Conservation (phyloP, 352 stramenopile genomes). For the Peronospora farinosa region DNA sequence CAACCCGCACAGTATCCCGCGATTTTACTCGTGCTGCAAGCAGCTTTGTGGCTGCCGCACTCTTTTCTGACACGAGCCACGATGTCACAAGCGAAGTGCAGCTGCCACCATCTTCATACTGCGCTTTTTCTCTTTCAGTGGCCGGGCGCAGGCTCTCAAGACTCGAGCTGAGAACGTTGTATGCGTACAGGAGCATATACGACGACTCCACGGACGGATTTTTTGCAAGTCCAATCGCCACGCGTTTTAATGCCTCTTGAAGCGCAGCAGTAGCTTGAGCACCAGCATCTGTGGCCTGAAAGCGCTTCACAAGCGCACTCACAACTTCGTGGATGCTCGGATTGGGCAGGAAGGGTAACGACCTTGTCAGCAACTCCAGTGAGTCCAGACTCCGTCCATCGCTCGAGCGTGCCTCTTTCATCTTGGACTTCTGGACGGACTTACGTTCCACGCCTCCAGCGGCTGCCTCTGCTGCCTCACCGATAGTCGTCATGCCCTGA, state of each 20-base stretch:
- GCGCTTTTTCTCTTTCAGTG: slow-evolving; percentile 59
- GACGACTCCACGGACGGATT: slow-evolving; percentile 78
- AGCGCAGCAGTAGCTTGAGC: slow-evolving; percentile 49
- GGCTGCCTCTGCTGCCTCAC: slow-evolving; percentile 29
- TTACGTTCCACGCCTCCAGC: slow-evolving; percentile 33
- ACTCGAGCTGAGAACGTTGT: slow-evolving; percentile 75
- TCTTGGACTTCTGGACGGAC: slow-evolving; percentile 77
- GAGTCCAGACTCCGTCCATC: slow-evolving; percentile 65
- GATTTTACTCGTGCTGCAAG: slow-evolving; percentile 51
- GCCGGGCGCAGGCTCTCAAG: slow-evolving; percentile 64
- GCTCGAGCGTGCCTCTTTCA: slow-evolving; percentile 77
- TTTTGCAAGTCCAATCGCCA: slow-evolving; percentile 74
- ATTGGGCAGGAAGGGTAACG: slow-evolving; percentile 83
- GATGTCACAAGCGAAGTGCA: slow-evolving; percentile 38
- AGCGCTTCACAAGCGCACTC: slow-evolving; percentile 64
- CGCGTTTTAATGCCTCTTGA: slow-evolving; percentile 71
- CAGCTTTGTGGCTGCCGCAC: slow-evolving; percentile 46
- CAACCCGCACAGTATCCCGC: slow-evolving; percentile 44
- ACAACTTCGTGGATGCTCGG: slow-evolving; percentile 73
- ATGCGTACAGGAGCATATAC: slow-evolving; percentile 82
- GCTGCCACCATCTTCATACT: slow-evolving; percentile 39
- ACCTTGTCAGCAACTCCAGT: slow-evolving; percentile 72
- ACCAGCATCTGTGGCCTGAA: slow-evolving; percentile 51
- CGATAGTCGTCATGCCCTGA: slow-evolving; percentile 40
- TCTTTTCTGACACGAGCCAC: slow-evolving; percentile 84